Conservation (phyloP, 169 alveolate genomes). For the Cystoisospora suis region DNA sequence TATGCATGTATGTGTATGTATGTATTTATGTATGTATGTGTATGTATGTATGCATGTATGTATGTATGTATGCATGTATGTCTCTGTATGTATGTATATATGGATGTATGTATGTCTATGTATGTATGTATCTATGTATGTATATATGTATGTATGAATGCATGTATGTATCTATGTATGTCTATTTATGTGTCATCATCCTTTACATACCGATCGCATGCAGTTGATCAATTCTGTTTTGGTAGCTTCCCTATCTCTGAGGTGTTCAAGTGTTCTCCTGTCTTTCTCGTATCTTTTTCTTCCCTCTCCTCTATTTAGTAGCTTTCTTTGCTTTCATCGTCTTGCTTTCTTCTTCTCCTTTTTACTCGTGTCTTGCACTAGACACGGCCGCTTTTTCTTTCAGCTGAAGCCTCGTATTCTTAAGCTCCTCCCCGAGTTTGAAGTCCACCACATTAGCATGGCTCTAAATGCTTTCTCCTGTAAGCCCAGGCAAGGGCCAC, state of each 20-base stretch:
- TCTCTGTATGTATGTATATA: not conserved
- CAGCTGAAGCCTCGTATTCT: conserved; percentile 16
- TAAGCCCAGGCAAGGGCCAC: no score
- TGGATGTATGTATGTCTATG: not conserved
- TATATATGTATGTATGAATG: not conserved
- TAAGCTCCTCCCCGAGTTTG: conserved; percentile 1
- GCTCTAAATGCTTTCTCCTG: conserved; percentile 24
- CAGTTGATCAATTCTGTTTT: no score
- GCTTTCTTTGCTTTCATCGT: no score
- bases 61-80: not conserved
- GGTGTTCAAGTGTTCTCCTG: not conserved
- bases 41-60: not conserved
- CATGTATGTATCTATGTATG: not conserved
- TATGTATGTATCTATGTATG: not conserved
- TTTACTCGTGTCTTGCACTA: not conserved
- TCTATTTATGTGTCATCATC: not conserved
- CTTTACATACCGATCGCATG: not conserved
- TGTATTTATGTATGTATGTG: not conserved
- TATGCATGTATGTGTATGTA: not conserved
- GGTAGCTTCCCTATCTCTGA: no score
- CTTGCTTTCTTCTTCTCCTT: not conserved
- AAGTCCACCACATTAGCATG: conserved; percentile 22
- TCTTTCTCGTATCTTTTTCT: not conserved
- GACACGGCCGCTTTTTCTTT: conserved; percentile 30
- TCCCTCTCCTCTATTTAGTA: no score